Conservation (phyloP, 1,139 yeast species). For the Hansenula sp. region DNA sequence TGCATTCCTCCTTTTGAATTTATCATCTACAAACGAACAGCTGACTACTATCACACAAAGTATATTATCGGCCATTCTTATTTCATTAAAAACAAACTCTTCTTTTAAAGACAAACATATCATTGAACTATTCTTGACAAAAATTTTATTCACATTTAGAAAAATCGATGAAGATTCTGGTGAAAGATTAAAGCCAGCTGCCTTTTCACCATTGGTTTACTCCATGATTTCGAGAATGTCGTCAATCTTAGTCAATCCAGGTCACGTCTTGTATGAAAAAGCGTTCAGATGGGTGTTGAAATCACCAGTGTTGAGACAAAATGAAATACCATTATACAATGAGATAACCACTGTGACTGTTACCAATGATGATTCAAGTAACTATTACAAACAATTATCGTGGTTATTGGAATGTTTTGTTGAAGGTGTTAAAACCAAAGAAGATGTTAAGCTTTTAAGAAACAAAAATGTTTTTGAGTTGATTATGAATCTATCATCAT, state of each 20-base stretch:
- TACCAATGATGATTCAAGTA: constrained; percentile 39
- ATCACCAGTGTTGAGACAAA: constrained; percentile 38
- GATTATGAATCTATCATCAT: constrained; percentile 49
- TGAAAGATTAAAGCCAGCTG: constrained; percentile 9
- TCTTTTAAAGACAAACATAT: constrained; percentile 58
- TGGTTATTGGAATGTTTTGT: constrained; percentile 62
- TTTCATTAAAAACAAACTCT: constrained; percentile 26
- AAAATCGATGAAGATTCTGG: constrained; percentile 20
- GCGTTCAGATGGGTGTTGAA: constrained; percentile 54
- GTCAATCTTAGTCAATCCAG: constrained; percentile 59
- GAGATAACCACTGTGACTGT: constrained; percentile 37
- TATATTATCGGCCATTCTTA: constrained; percentile 40
- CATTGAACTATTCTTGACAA: constrained; percentile 56
- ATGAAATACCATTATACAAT: constrained; percentile 64
- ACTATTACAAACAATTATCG: constrained; percentile 50
- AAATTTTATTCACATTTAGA: constrained; percentile 47
- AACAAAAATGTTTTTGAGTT: constrained; percentile 62
- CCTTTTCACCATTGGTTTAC: constrained; percentile 38
- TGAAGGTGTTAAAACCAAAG: constrained; percentile 38
- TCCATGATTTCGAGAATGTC: constrained; percentile 48
- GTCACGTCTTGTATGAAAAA: constrained; percentile 68
- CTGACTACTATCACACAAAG: constrained; percentile 42
- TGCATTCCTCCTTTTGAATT: constrained; percentile 49
- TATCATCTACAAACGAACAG: constrained; percentile 48
- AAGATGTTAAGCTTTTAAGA: constrained; percentile 50